A percentile compares a stretch with the other conserved stretches of the same genome.
These are phyloP conservation scores for Epichloe coenophiala DNA, from an alignment of 2,329 filamentous ascomycete genomes.

Conservation along the genomic window DNA sequence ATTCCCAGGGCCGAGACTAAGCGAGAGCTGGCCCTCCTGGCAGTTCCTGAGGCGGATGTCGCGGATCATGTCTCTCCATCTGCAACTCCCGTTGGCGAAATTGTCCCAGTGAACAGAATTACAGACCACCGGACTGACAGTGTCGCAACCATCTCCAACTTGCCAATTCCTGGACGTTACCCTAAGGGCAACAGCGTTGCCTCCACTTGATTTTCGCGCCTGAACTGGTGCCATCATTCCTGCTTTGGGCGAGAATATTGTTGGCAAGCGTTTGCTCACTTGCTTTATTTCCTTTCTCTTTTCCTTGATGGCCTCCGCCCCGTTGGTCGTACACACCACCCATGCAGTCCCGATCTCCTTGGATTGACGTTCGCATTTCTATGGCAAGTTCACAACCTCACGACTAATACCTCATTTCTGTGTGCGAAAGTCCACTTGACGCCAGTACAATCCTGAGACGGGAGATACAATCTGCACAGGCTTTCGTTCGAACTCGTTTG, in stretches of 20 bases:
- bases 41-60: slow-evolving; percentile 8
- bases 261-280: not conserved
- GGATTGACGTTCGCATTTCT: not conserved
- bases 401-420: too few relatives aligned
- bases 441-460: not conserved
- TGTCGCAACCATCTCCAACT: slow-evolving; percentile 44
- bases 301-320: not conserved
- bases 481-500: not conserved
- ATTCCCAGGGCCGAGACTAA: slow-evolving; percentile 13
- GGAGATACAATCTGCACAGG: not conserved
- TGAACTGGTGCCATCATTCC: not conserved
- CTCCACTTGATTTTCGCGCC: slow-evolving; percentile 8
- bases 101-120: slow-evolving; percentile 11
- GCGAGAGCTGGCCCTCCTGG: slow-evolving; percentile 8
- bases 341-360: not conserved
- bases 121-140: slow-evolving; percentile 25
- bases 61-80: slow-evolving; percentile 6
- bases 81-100: slow-evolving; percentile 3
- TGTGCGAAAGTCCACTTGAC: not conserved
- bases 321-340: not conserved
- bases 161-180: slow-evolving; percentile 59
- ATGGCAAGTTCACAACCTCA: not conserved
- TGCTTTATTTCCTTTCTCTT: not conserved
- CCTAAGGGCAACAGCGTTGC: slow-evolving; percentile 33
- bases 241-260: not conserved